Evolutionary conservation across 1,284 basidiomycete genomes (phyloP), one percentile per base, ranked within the genome.

Genomic region (Cutaneotrichosporon cyanovorans): DNA sequence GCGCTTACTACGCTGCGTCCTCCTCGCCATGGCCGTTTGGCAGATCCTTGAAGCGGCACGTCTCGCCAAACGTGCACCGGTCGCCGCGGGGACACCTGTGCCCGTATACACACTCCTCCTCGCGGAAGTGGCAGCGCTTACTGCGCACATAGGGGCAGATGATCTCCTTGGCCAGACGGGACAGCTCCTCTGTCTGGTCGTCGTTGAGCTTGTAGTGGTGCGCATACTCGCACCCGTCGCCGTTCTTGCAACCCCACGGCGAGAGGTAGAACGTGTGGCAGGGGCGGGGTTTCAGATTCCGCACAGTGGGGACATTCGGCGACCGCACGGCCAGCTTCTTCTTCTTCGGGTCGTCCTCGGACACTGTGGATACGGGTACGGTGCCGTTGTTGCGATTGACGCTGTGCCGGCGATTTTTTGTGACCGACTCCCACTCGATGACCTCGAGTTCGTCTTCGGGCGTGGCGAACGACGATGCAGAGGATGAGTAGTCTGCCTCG

Each of bases 101-200:
- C 20, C 64, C 65, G 47, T 66, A 66, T 0, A 66, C 60, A 45
- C 65, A 68, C 35, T 63, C 61, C 22, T 61, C 60, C 35, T 65
- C 65, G 16, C 54, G 49, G 46, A 57, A 65, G 45, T 60, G 58
- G 45, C 66, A 68, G 41, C 57, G 57, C 43, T 58, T 60, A 45
- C 42, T 45, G 36, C 48, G 56, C 19, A 60, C 52, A 41, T 58
- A 63, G 0, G 66, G 66, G 50, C 66, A 68, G 19, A 64, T 54
- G 19, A 66, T 64, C 46, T 62, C 59, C 49, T 68, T 66, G 11
- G 66, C 61, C 38, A 65, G 50, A 40, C 56, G 51, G 2, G 56
- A 49, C 1, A 68, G 57, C 42, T 66, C 64, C 20, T 59, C 56
- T 2, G 60, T 48, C 46, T 68, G 64, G 16, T 50, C 47, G 16